phyloP scores from a whole-genome alignment of 495 filamentous ascomycete species.

The Aspergillus baeticus region DNA sequence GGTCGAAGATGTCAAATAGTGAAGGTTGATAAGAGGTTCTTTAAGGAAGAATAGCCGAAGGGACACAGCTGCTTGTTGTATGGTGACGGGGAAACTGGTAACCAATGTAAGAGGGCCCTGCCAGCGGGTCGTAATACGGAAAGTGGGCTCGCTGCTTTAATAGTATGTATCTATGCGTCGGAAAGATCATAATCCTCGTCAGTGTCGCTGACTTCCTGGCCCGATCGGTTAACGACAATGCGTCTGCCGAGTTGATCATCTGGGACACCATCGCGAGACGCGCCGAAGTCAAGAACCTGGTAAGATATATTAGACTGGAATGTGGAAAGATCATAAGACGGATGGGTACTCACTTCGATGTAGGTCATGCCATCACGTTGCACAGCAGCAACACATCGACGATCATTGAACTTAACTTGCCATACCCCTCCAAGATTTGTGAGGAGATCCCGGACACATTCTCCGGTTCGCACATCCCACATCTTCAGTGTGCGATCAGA shows the following conservation, averaged over 20 bases:
- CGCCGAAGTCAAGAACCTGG: constrained; percentile 70
- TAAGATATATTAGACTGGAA: constrained; percentile 9
- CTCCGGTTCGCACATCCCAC: constrained; percentile 93
- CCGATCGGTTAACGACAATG: constrained; percentile 69
- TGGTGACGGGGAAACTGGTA: background rate
- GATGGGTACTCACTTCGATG: constrained; percentile 74
- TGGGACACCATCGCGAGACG: constrained; percentile 75
- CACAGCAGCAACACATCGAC: constrained; percentile 93
- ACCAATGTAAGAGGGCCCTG: background rate
- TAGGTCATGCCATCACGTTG: constrained; percentile 91
- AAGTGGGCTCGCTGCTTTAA: background rate
- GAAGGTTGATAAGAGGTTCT: constrained; percentile 3
- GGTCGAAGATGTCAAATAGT: constrained; percentile 12
- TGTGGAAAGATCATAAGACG: background rate
- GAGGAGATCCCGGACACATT: constrained; percentile 90
- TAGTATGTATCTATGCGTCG: constrained; percentile 24
- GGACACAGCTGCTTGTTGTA: background rate
- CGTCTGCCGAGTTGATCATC: constrained; percentile 74
- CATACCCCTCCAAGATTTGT: constrained; percentile 96
- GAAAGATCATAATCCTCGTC: constrained; percentile 46
- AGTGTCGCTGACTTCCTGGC: constrained; percentile 42
- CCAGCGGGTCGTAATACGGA: background rate
- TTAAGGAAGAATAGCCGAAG: background rate
- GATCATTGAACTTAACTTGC: constrained; percentile 98
- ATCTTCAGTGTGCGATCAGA: constrained; percentile 96